Base-by-base conservation (phyloP, 768 basidiomycete genomes). In the Exsudoporus frostii region DNA sequence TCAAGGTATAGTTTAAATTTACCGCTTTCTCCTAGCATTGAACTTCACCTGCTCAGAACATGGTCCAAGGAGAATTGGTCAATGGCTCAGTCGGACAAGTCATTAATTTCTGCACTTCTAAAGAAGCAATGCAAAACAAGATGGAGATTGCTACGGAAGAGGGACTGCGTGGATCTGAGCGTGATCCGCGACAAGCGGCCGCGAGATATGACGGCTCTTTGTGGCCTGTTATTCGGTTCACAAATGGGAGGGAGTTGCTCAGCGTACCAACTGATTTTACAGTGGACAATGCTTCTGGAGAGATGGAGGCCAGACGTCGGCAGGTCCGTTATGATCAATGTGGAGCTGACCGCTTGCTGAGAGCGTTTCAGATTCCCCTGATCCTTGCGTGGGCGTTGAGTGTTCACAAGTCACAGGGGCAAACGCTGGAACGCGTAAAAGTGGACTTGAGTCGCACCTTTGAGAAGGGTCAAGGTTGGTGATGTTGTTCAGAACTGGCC, bases 361-460 rank as follows among this genome's bases (percentile, higher is more conserved):
- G 4, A 79, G 66, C 44, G 27, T 38, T 57, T 29, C 34, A 82
- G 79, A 58, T 85, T 9, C 81, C 82, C 3, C 59, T 87, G 6
- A 84, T 85, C 46, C 72, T 92, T n/a, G 85, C 92, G 0, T 94
- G 91, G 88, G 91, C 92, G 0, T 75, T 94, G 65, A 87, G 85
- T 44, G 84, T 94, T 33, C 91, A 94, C 71, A 95, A 95, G 65
- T 87, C 86, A 5, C 93, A 96, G 36, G 93, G 93, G 0, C 92
- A 94, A 68, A 95, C 93, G 0, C 71, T 96, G 40, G 82, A 90
- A 46, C 77, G 90, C 45, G 90, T 94, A 51, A 88, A 85, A 54
- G 88, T 94, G 4, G 84, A 94, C 63, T 77, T 95, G 25, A 66
- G 73, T 54, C 77, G 79, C 38, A 86, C 82, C 1, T 96, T 96